These are phyloP conservation scores for Dioszegia aurantiaca DNA, from an alignment of 768 basidiomycete species.

Conservation along the genomic window DNA sequence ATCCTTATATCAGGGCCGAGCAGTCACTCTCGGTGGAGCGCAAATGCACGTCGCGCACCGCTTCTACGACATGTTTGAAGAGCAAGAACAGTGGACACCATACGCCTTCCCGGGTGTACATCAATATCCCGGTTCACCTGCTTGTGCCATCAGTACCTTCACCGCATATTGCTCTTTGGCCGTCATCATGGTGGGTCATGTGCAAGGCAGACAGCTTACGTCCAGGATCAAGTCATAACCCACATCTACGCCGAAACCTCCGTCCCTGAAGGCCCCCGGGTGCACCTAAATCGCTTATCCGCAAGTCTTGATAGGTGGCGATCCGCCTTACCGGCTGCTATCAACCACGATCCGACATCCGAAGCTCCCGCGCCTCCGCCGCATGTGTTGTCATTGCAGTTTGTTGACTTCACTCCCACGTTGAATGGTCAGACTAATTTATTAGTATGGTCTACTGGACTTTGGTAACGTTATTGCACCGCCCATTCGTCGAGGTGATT, in stretches of 20 bases:
- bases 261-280: constrained; percentile 4
- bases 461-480: constrained; percentile 24
- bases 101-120: constrained; percentile 23
- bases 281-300: constrained; percentile 9
- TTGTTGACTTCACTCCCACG: background rate
- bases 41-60: constrained; percentile 29
- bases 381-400: constrained; percentile 21
- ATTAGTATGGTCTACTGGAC: constrained; percentile 27
- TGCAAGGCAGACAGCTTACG: background rate
- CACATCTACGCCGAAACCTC: constrained; percentile 22
- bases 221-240: constrained; percentile 20
- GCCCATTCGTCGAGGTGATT: constrained; percentile 32
- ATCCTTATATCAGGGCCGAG: constrained; percentile 35
- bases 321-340: constrained; percentile 5
- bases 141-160: constrained; percentile 29
- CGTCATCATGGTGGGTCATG: constrained; percentile 25
- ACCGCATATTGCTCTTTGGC: constrained; percentile 25
- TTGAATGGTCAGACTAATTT: constrained; percentile 1
- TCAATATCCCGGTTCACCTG: constrained; percentile 21
- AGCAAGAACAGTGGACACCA: constrained; percentile 33
- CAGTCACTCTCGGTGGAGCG: constrained; percentile 18
- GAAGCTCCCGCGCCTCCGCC: constrained; percentile 15
- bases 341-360: constrained; percentile 8
- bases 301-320: constrained; percentile 19
- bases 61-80: constrained; percentile 32